Base-by-base conservation (phyloP, 768 basidiomycete species). In the Trametes coccinea region DNA sequence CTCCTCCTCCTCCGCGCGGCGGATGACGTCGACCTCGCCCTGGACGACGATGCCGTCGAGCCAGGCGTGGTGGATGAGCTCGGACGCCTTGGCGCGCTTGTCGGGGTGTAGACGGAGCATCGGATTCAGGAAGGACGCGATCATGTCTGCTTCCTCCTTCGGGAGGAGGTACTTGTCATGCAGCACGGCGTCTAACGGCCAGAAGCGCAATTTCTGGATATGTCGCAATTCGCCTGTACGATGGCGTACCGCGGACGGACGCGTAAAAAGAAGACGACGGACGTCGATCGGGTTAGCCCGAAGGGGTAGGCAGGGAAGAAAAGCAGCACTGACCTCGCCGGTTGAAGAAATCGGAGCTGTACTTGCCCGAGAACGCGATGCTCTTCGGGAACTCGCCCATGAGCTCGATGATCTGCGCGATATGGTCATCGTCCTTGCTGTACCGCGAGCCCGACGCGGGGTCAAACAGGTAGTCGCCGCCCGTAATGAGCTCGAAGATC, bases 401-500 rank as follows among this genome's bases (percentile, higher is more conserved):
- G 10, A 98, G 82, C 76, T 99, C 96, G 74, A 98, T 93, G 65
- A 98, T 93, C 78, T 99, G 97, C 3, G 97, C 96, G 62, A 98
- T 93, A 70, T 99, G 95, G 71, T 94, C 92, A 72, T 95, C 94
- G 75, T 96, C 93, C 74, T 98, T 98, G 78, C 89, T 92, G 72
- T 97, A 98, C 44, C 95, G 87, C 50, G 92, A 88, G 2, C 96
- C 96, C 1, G 92, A 91, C 22, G 94, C 94, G 0, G 96, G 96
- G 72, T 98, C 97, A 72, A 99, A 99, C 40, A 99, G 84, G 75
- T 98, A 99, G 73, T 98, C 96, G 22, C 97, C 96, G 17, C 96
- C 96, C 0, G 92, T 93, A 65, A 98, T 85, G 44, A 98, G 84
- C 72, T 98, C 96, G 72, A 99, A 99, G 43, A 94, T 83, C 93